phyloP scores from a whole-genome alignment of 345 rosid species.

The Bretschneidera sinensis region DNA sequence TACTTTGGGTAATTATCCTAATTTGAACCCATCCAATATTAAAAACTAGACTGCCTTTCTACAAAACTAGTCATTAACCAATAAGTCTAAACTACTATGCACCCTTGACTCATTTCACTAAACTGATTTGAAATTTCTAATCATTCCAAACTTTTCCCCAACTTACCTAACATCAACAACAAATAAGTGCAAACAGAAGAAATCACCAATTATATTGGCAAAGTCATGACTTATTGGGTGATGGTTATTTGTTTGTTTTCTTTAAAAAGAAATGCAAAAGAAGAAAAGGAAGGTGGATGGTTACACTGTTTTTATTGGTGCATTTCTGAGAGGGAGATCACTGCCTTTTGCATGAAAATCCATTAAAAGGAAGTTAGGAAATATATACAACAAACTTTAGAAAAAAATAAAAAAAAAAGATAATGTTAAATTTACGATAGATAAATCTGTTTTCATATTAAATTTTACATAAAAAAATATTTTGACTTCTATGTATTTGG shows the following conservation, averaged over 20 bases:
- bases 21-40: background rate
- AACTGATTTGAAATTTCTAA: background rate
- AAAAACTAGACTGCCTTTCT: background rate
- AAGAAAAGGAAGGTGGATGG: constrained; percentile 18
- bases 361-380: no score
- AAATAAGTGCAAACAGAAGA: background rate
- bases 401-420: background rate
- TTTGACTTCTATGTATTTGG: no score
- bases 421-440: no score
- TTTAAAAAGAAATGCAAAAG: constrained; percentile 9
- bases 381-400: no score
- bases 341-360: constrained; percentile 10
- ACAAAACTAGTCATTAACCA: constrained; percentile 4
- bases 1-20: background rate
- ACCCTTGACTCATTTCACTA: constrained; percentile 6
- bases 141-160: constrained; percentile 10
- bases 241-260: constrained; percentile 18
- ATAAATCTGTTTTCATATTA: no score
- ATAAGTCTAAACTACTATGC: background rate
- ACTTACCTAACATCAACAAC: constrained; percentile 16
- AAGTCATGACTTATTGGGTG: constrained; percentile 10
- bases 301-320: constrained; percentile 31
- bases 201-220: background rate
- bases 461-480: no score
- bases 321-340: constrained; percentile 30